Base-by-base conservation (phyloP, 2,329 filamentous ascomycete species). In the Colletotrichum echinochloae region DNA sequence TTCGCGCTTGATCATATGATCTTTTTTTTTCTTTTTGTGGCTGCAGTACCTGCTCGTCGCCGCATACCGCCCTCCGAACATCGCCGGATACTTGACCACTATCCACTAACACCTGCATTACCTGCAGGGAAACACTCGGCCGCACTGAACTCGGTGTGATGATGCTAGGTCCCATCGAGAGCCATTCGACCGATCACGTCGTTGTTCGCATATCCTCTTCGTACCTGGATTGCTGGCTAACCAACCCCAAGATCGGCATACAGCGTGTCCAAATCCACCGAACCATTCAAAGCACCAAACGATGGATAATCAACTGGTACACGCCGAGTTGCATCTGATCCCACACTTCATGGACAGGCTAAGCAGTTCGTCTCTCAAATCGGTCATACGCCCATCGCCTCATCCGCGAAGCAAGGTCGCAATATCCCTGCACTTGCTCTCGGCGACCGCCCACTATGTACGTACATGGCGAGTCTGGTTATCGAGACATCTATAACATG, bases 361-460 rank as follows among this genome's bases (percentile, higher is more conserved):
- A 51, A 51, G 23, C 66, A 39, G 56, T 66, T 56, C 66, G 61
- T 70, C 66, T 63, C 66, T 70, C 59, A 51, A 57, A 39, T 62
- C 44, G 57, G 57, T 59, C 63, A 46, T 41, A 26, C 56, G 18
- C 46, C 6, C 44, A 39, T 30, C 49, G 14, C 44, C 35, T 26
- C 20, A 54, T 56, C 35, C 41, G 44, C 46, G 28, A 35, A 37
- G 28, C 20, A 28, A 51, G n/a, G 11, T 39, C 37, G 44, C 51
- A 28, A 30, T 20, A 66, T 46, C 63, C 62, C 55, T 70, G 63
- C 52, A 39, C 44, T 37, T 26, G 33, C 23, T 65, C 54, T 41
- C 62, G 35, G 51, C 63, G 66, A 28, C 49, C 23, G 56, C 55
- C 44, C 46, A 44, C 52, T n/a, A 8, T n/a, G n/a, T n/a, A n/a